Conservation (phyloP, 768 basidiomycete species). For the Macrolepiota albuminosa region DNA sequence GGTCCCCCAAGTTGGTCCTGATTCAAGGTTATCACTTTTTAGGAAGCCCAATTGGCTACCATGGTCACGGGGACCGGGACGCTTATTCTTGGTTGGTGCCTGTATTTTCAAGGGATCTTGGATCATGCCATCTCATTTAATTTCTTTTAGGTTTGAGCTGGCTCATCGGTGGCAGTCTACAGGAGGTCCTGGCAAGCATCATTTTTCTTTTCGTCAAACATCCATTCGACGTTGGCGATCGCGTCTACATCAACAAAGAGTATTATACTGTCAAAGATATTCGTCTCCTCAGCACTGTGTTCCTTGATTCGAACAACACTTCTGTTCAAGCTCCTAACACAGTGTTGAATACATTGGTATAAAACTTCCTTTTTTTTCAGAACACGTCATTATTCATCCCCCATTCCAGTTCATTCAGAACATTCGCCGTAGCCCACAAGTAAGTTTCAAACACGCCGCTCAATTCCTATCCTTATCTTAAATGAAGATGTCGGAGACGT, state of each 20-base stretch:
- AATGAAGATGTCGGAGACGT: slow-evolving; percentile 67
- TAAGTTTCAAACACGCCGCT: slow-evolving; percentile 18
- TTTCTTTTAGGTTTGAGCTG: slow-evolving; percentile 61
- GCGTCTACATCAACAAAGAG: slow-evolving; percentile 48
- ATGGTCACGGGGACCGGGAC: slow-evolving; percentile 75
- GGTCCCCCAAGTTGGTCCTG: not conserved
- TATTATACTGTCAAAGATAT: slow-evolving; percentile 86
- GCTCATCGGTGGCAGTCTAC: slow-evolving; percentile 78
- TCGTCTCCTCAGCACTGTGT: slow-evolving; percentile 71
- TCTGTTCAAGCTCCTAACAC: slow-evolving; percentile 72
- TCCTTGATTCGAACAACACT: slow-evolving; percentile 56
- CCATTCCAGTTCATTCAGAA: slow-evolving; percentile 59
- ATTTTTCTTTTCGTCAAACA: slow-evolving; percentile 91
- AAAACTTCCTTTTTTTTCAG: not conserved
- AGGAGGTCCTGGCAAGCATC: slow-evolving; percentile 79
- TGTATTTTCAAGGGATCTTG: not conserved
- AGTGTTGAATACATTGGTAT: slow-evolving; percentile 50
- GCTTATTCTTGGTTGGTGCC: slow-evolving; percentile 38
- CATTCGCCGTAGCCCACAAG: slow-evolving; percentile 67
- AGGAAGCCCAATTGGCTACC: slow-evolving; percentile 72
- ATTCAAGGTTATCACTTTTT: slow-evolving; percentile 3
- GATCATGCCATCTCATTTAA: not conserved
- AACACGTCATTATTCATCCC: not conserved
- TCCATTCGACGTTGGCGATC: slow-evolving; percentile 79
- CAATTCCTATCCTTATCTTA: not conserved